phyloP scores from a whole-genome alignment of 331 rosid species.

The Telfairia occidentalis region DNA sequence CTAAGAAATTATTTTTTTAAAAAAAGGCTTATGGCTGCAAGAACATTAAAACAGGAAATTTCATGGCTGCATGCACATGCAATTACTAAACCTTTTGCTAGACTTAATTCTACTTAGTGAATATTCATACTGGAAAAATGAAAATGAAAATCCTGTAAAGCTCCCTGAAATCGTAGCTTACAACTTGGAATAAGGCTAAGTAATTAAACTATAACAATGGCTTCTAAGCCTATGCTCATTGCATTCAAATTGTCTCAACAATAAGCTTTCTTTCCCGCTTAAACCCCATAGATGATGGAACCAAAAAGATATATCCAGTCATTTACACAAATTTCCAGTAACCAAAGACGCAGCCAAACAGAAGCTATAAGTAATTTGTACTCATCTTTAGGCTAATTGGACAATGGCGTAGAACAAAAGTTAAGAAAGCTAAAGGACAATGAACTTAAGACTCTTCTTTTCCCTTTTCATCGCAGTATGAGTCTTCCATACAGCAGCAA shows the following conservation, averaged over 20 bases:
- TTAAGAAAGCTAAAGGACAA: background rate
- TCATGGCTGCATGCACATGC: background rate
- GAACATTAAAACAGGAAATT: conserved; percentile 13
- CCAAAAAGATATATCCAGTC: background rate
- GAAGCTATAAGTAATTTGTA: background rate
- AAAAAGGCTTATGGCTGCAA: background rate
- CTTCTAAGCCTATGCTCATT: background rate
- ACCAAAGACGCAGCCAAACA: background rate
- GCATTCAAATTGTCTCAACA: background rate
- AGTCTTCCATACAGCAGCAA: background rate
- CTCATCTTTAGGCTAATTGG: background rate
- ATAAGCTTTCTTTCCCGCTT: background rate
- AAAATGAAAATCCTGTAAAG: background rate
- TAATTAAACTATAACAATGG: background rate
- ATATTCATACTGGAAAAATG: background rate
- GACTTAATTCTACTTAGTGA: background rate
- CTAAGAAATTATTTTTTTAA: background rate
- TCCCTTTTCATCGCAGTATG: background rate
- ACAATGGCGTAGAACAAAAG: background rate
- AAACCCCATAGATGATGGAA: background rate
- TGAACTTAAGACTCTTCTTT: background rate
- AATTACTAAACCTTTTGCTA: background rate
- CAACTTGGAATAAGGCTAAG: background rate
- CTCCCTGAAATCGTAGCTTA: background rate
- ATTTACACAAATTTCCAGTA: background rate